A percentile compares a stretch with the other conserved stretches of the same genome.
Evolutionary conservation across 2,329 filamentous ascomycete genomes (phyloP).

Genomic region (Leptographium radiaticola): DNA sequence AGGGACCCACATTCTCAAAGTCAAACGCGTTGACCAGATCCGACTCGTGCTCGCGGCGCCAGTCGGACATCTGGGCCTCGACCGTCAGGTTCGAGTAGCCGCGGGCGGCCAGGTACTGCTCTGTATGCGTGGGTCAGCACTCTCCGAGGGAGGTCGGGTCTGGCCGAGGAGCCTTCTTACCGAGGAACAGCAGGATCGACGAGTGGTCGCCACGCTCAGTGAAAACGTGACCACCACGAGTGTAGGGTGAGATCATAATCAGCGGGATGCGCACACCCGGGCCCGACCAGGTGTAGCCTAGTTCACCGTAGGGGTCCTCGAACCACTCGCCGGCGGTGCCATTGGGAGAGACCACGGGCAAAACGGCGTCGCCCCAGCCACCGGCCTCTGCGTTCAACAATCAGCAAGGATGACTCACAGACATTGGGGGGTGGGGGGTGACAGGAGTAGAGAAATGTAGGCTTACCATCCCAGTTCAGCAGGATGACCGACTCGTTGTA

Average conservation of each 20-base stretch:
- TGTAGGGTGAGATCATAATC: slow-evolving; percentile 43
- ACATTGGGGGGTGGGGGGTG: too few relatives aligned
- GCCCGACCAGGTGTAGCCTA: slow-evolving; percentile 22
- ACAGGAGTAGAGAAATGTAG: too few relatives aligned
- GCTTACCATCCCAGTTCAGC: slow-evolving; percentile 34
- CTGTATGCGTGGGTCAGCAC: neutral
- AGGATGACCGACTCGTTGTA: slow-evolving; percentile 36
- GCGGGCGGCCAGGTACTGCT: slow-evolving; percentile 16
- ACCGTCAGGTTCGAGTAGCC: slow-evolving; percentile 16
- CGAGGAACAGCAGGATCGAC: slow-evolving; percentile 40
- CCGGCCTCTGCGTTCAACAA: slow-evolving; percentile 28
- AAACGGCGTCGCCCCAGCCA: slow-evolving; percentile 41
- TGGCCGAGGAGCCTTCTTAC: slow-evolving; percentile 17
- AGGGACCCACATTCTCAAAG: slow-evolving; percentile 12
- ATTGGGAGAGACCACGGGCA: slow-evolving; percentile 33
- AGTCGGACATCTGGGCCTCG: slow-evolving; percentile 13
- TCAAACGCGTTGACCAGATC: slow-evolving; percentile 16
- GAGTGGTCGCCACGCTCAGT: slow-evolving; percentile 41
- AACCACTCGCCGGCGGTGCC: slow-evolving; percentile 39
- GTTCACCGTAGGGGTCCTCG: slow-evolving; percentile 26
- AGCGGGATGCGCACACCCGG: slow-evolving; percentile 36
- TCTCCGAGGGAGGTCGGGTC: too few relatives aligned
- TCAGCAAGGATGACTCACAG: too few relatives aligned
- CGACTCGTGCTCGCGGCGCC: slow-evolving; percentile 15
- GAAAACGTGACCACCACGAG: slow-evolving; percentile 37